phyloP scores from a whole-genome alignment of 306 rosid genomes.

The Vigna unguiculata region DNA sequence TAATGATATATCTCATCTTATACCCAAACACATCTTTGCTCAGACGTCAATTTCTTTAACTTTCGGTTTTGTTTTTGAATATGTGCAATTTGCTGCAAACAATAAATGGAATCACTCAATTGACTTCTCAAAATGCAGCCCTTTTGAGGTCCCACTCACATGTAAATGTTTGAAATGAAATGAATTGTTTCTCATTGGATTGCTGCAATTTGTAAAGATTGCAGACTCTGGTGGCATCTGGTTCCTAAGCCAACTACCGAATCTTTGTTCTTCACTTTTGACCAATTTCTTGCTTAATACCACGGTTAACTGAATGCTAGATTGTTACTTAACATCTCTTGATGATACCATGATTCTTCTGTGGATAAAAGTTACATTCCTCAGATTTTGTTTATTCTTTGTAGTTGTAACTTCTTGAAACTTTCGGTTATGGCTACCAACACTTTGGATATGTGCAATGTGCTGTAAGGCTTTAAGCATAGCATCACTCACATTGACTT shows the following conservation, averaged over 20 bases:
- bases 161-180: constrained; percentile 20
- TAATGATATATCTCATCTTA: constrained; percentile 15
- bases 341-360: constrained; percentile 42
- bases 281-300: constrained; percentile 37
- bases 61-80: constrained; percentile 18
- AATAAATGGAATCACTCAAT: constrained; percentile 28
- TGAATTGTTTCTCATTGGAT: constrained; percentile 21
- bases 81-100: constrained; percentile 28
- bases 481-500: constrained; percentile 37
- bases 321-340: constrained; percentile 7
- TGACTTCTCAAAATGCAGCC: constrained; percentile 6
- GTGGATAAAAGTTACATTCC: constrained; percentile 34
- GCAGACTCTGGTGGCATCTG: constrained; percentile 19
- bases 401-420: constrained; percentile 17
- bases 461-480: constrained; percentile 31
- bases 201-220: constrained; percentile 24
- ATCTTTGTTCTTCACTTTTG: constrained; percentile 41
- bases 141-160: constrained; percentile 36
- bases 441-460: constrained; percentile 32
- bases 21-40: background rate
- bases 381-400: constrained; percentile 29
- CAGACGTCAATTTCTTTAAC: background rate
- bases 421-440: constrained; percentile 21
- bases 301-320: constrained; percentile 45
- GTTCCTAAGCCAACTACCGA: constrained; percentile 44